A percentile compares a stretch with the other conserved stretches of the same genome.
These are phyloP conservation scores for Pythium utonaiense DNA, from an alignment of 352 stramenopile genomes.

Conservation along the genomic window DNA sequence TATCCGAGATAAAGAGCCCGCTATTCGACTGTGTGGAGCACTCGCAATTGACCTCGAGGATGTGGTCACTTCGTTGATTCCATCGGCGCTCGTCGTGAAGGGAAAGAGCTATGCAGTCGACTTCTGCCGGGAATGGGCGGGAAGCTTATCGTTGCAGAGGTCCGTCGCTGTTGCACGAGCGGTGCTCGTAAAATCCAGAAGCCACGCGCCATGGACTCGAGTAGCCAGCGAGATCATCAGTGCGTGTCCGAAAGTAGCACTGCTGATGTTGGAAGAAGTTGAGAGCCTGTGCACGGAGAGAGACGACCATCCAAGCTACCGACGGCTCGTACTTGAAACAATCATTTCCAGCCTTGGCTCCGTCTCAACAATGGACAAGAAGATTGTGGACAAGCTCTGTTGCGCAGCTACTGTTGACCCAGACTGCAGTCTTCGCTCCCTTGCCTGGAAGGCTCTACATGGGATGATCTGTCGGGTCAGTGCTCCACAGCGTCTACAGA, in stretches of 20 bases:
- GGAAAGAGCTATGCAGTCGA: slow-evolving; percentile 2
- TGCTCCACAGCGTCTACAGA: background rate
- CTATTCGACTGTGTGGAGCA: background rate
- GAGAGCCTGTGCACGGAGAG: slow-evolving; percentile 5
- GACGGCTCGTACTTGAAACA: slow-evolving; percentile 7
- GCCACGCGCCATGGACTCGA: background rate
- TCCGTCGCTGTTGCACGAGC: background rate
- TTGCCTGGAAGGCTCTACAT: slow-evolving; percentile 14
- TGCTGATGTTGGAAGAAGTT: slow-evolving; percentile 13
- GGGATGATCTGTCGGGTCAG: background rate
- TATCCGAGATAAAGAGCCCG: slow-evolving; percentile 5
- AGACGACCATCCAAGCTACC: slow-evolving; percentile 1
- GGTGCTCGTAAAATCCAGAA: slow-evolving; percentile 4
- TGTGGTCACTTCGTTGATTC: background rate
- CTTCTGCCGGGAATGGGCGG: slow-evolving; percentile 8
- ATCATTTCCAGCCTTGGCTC: background rate
- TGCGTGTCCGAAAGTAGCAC: background rate
- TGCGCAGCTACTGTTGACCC: slow-evolving; percentile 5
- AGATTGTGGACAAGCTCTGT: slow-evolving; percentile 6
- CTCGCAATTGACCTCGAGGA: slow-evolving; percentile 9
- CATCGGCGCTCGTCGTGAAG: background rate
- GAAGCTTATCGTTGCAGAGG: background rate
- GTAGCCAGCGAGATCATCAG: background rate
- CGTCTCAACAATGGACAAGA: background rate
- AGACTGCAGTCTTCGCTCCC: slow-evolving; percentile 1